phyloP scores from a whole-genome alignment of 305 asterid genomes.

The Fraxinus floribunda region DNA sequence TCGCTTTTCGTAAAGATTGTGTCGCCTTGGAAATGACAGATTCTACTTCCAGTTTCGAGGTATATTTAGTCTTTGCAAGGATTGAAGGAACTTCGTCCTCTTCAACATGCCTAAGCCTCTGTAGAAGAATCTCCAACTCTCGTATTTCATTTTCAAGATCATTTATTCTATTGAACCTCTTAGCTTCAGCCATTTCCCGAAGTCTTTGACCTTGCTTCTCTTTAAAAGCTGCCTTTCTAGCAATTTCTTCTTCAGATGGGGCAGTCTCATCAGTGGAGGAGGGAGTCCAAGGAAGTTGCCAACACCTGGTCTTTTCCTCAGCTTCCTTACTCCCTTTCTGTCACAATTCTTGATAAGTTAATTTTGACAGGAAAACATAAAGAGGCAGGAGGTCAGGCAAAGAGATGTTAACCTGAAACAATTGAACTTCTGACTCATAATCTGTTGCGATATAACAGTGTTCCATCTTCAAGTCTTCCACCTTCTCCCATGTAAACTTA shows the following conservation, averaged over 20 bases:
- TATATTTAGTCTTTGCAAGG: slow-evolving; percentile 57
- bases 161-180: slow-evolving; percentile 76
- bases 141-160: slow-evolving; percentile 86
- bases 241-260: slow-evolving; percentile 97
- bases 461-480: slow-evolving; percentile 97
- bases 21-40: slow-evolving; percentile 67
- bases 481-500: slow-evolving; percentile 93
- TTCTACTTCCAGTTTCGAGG: slow-evolving; percentile 72
- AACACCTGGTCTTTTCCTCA: slow-evolving; percentile 75
- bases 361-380: slow-evolving; percentile 13
- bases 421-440: slow-evolving; percentile 69
- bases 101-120: slow-evolving; percentile 53
- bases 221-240: slow-evolving; percentile 92
- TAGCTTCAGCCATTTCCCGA: slow-evolving; percentile 98
- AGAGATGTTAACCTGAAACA: slow-evolving; percentile 66
- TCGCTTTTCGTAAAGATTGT: slow-evolving; percentile 85
- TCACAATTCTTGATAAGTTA: slow-evolving; percentile 18
- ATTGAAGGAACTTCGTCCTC: slow-evolving; percentile 59
- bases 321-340: slow-evolving; percentile 81
- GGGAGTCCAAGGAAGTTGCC: slow-evolving; percentile 99
- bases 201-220: slow-evolving; percentile 98
- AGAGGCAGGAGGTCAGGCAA: slow-evolving; percentile 3
- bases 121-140: slow-evolving; percentile 73
- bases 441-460: slow-evolving; percentile 82
- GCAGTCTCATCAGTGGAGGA: slow-evolving; percentile 67